These are phyloP conservation scores for Guyanaporus albipodus DNA, from an alignment of 768 basidiomycete genomes.

Conservation along the genomic window DNA sequence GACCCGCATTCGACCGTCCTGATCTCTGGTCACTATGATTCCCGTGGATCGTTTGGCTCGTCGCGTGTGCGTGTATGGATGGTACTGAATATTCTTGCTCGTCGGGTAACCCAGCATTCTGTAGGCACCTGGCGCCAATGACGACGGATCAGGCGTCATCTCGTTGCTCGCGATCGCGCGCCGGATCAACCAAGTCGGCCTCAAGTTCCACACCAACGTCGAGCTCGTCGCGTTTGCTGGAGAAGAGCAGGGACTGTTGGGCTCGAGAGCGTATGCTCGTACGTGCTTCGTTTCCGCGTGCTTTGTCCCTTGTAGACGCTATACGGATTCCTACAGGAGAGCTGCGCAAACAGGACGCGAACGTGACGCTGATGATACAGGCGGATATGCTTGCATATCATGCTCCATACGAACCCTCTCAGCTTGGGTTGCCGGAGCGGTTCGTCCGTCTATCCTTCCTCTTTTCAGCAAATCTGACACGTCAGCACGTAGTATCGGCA, in stretches of 20 bases:
- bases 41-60: conserved; percentile 86
- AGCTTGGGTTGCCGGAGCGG: conserved; percentile 76
- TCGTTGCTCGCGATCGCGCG: conserved; percentile 79
- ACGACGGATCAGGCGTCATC: conserved; percentile 61
- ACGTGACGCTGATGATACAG: conserved; percentile 82
- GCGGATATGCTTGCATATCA: conserved; percentile 93
- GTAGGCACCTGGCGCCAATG: conserved; percentile 50
- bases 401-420: conserved; percentile 69
- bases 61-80: conserved; percentile 32
- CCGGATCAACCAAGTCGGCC: conserved; percentile 58
- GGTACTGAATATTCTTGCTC: neutral
- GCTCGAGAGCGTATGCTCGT: conserved; percentile 79
- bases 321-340: conserved; percentile 40
- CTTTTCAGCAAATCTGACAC: neutral
- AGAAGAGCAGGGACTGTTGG: conserved; percentile 86
- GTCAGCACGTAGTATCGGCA: conserved; percentile 57
- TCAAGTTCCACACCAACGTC: conserved; percentile 73
- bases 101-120: neutral
- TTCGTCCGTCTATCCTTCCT: conserved; percentile 32
- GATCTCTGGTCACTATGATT: conserved; percentile 87
- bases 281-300: conserved; percentile 29
- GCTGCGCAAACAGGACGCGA: conserved; percentile 52
- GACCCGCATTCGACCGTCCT: conserved; percentile 57
- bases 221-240: conserved; percentile 84
- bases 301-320: neutral